Evolutionary conservation across 176 grass and related monocot genomes (phyloP), one percentile per base, ranked within the genome.

Genomic region (Zoysia japonica): DNA sequence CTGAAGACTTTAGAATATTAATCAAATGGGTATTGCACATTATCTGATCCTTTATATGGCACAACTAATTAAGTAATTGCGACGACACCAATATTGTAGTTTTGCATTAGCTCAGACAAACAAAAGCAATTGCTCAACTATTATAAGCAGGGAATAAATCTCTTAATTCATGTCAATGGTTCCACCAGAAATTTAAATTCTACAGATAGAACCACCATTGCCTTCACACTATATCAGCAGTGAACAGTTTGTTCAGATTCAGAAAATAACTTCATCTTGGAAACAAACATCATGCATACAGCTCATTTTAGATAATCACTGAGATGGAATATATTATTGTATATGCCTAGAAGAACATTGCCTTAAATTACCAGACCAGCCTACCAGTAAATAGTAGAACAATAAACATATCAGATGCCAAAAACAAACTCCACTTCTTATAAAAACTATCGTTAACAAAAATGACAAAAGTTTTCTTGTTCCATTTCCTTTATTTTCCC

Each of bases 31-130:
- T 9, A 3, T 6, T n/a, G 3, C 69, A 36, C 35, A 5, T 36
- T 35, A 65, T 40, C 80, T 51, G 20, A 67, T 83, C 49, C 19
- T 74, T 82, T 52, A 55, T 13, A 57, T 48, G 17, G 10, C 6
- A 83, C 14, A 83, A 20, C 43, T 43, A 68, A 71, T 5, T 19
- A 7, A 61, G 49, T 48, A 38, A 10, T 61, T 51, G 28, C 47
- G 35, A 39, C 76, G 51, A 9, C 54, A 35, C 16, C 2, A 78
- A 53, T 6, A 41, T 28, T 78, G 8, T 3, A 63, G 53, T 49
- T 57, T 37, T 63, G 19, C 36, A 15, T 11, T 78, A 57, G 2
- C 53, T 57, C 13, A 53, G 13, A 53, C 11, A 15, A 52, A 52
- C 11, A 52, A 53, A 53, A 14, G 12, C 9, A 53, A 15, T 53